Conservation (phyloP, 1,284 basidiomycete genomes). For the Cystobasidiaceae sp. region DNA sequence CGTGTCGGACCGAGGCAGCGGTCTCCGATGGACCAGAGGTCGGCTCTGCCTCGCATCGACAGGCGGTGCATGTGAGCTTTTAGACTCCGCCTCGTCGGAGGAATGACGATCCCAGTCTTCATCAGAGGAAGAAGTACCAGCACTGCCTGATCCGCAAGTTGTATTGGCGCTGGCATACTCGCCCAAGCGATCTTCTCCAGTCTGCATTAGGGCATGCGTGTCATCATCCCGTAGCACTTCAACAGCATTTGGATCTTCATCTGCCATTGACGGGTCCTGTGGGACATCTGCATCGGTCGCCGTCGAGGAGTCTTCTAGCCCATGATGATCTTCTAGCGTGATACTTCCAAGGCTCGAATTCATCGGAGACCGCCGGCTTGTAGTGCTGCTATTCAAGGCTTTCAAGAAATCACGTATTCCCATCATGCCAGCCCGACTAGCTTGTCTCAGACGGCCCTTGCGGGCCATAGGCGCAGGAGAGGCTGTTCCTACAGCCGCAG, state of each 20-base stretch:
- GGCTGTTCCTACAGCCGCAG: too few relatives aligned
- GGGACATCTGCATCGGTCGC: background rate
- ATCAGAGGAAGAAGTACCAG: background rate
- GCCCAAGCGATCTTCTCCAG: background rate
- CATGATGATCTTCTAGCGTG: background rate
- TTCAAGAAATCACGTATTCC: conserved; percentile 67
- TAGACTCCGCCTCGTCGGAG: background rate
- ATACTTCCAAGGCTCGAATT: background rate
- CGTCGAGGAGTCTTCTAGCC: background rate
- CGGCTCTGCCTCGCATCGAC: too few relatives aligned
- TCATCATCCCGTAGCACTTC: too few relatives aligned
- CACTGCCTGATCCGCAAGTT: background rate
- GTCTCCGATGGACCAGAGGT: too few relatives aligned
- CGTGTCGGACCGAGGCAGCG: background rate
- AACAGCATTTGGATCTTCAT: too few relatives aligned
- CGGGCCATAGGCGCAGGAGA: background rate
- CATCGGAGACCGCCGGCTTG: background rate
- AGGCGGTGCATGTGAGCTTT: too few relatives aligned
- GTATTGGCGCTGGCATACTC: background rate
- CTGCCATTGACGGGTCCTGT: too few relatives aligned
- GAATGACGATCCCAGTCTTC: conserved; percentile 17
- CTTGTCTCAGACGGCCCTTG: conserved; percentile 64
- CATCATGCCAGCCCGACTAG: conserved; percentile 61
- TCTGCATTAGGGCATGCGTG: background rate
- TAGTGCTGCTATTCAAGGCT: conserved; percentile 54